Evolutionary conservation across 1,284 basidiomycete genomes (phyloP), one percentile per base, ranked within the genome.

Genomic region (Heterobasidion parviporum): DNA sequence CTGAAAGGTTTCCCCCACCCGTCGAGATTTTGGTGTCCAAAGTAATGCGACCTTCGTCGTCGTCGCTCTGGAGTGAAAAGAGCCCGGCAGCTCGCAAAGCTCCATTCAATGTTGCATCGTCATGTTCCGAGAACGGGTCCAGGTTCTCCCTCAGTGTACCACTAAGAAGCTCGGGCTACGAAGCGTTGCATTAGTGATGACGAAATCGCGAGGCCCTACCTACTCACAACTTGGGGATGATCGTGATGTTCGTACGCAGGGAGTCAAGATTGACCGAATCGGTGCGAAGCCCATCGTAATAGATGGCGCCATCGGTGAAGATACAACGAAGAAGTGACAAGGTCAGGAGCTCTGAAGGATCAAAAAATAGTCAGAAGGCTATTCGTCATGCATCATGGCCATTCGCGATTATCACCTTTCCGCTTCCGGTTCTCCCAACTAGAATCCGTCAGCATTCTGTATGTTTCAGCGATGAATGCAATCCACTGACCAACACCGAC

Each of bases 401-500:
- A 5, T 32, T 52, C 47, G 18, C 6, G 38, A 2, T 6, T 8
- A 54, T 26, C 55, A 78, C 80, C 72, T 91, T 90, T 52, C 87
- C 88, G 60, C 82, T 85, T 14, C 88, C 89, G 0, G 88, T 90
- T 36, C 88, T 74, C 18, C 88, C 87, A 16, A 86, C 83, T 81
- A 54, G 14, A n/a, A 12, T 9, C 14, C 1, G n/a, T 50, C 34
- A 53, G 45, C 2, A 52, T 44, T 33, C 16, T n/a, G n/a, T 41
- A 26, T 26, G 26, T 41, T 41, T 41, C n/a, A 41, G 3, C 12
- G 38, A 69, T 26, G 36, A 32, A 35, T 8, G 10, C 46, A 16
- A 14, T 47, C 26, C 18, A 59, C 67, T 60, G 51, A 72, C 70
- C 78, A 56, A 80, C 72, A 33, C 79, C 79, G 16, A 82, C 69